Evolutionary conservation across 2,329 filamentous ascomycete species (phyloP).

Genomic region (Cercospora citrullina): DNA sequence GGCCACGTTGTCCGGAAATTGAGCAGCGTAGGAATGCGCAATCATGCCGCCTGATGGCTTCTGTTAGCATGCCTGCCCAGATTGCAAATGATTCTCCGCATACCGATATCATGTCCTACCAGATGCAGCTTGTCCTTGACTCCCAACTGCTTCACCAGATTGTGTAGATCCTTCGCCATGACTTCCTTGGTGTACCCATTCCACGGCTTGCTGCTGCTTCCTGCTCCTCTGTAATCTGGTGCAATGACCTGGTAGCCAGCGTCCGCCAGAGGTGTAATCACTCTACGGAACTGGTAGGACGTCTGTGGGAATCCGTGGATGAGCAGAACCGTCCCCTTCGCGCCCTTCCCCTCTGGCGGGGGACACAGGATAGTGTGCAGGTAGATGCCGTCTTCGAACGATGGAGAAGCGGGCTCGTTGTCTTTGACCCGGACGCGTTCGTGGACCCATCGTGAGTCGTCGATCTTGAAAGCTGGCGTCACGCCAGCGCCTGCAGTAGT

Average conservation of each 20-base stretch:
- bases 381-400: conserved; percentile 25
- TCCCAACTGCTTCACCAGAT: conserved; percentile 38
- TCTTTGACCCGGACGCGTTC: conserved; percentile 20
- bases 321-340: conserved; percentile 45
- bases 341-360: conserved; percentile 14
- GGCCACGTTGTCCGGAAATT: conserved; percentile 39
- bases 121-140: conserved; percentile 40
- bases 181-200: conserved; percentile 45
- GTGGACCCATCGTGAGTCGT: conserved; percentile 19
- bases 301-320: conserved; percentile 53
- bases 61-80: conserved; percentile 16
- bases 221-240: conserved; percentile 25
- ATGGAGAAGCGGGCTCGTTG: conserved; percentile 14
- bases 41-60: conserved; percentile 50
- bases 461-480: conserved; percentile 18
- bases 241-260: conserved; percentile 30
- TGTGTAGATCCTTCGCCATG: conserved; percentile 45
- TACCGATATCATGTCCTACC: conserved; percentile 50
- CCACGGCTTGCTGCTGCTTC: conserved; percentile 15
- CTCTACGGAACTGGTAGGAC: conserved; percentile 48
- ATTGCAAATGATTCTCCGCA: not conserved
- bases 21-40: conserved; percentile 45
- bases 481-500: conserved; percentile 17
- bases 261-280: conserved; percentile 41
- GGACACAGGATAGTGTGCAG: conserved; percentile 34